Base-by-base conservation (phyloP, 805 yeast species). In the Wickerhamiella allomyrinae region DNA sequence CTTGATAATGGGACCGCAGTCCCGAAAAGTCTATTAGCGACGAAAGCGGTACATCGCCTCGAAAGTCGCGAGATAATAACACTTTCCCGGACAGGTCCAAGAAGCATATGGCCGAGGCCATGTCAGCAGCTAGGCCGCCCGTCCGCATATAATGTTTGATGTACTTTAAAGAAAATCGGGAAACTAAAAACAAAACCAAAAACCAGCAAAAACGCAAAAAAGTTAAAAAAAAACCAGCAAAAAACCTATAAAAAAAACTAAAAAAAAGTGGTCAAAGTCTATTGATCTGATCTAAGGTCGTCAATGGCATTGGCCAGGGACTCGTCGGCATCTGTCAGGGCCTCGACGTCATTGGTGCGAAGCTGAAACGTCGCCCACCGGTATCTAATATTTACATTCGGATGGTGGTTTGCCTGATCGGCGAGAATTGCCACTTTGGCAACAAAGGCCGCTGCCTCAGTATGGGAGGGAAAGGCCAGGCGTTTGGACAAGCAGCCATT, bases 91-190 rank as follows among this genome's bases (percentile, higher is more conserved):
- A 72, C 53, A 71, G 69, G 58, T 79, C 85, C 44, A 80, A 67
- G 51, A 80, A 75, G 50, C 74, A 79, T 39, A 80, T 68, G 43
- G 78, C 79, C 38, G 84, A 78, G 29, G 83, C 83, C 83, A 78
- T 47, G 39, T 15, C 29, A 31, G 20, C 15, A 23, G 25, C n/a
- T n/a, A n/a, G n/a, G n/a, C n/a, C n/a, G n/a, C n/a, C n/a, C n/a
- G n/a, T n/a, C n/a, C n/a, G n/a, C n/a, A n/a, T n/a, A n/a, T n/a
- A n/a, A n/a, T n/a, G n/a, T n/a, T n/a, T n/a, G n/a, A n/a, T n/a
- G n/a, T n/a, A n/a, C n/a, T n/a, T n/a, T n/a, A n/a, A n/a, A n/a
- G n/a, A n/a, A n/a, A n/a, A n/a, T n/a, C n/a, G n/a, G n/a, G n/a
- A n/a, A n/a, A n/a, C n/a, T n/a, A n/a, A n/a, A n/a, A n/a, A n/a